phyloP scores from a whole-genome alignment of 768 basidiomycete genomes.

The Naganishia friedmannii region DNA sequence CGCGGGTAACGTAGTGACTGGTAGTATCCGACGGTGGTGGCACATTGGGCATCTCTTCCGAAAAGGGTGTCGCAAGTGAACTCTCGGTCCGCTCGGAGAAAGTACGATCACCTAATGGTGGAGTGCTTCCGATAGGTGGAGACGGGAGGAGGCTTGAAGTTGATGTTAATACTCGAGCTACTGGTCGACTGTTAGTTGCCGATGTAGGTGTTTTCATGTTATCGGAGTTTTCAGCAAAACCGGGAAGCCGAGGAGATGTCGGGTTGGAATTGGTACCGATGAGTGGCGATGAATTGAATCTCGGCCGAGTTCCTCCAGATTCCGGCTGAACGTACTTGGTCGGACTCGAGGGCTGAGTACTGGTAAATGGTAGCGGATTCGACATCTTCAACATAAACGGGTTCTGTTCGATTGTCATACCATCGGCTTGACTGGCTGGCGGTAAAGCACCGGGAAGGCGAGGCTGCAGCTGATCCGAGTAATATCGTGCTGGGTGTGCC shows the following conservation, averaged over 20 bases:
- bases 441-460: not conserved
- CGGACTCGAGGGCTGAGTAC: not conserved
- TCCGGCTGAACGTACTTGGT: not conserved
- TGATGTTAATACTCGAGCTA: not conserved
- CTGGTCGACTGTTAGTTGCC: not conserved
- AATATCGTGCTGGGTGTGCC: not conserved
- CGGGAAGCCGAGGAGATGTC: constrained; percentile 3
- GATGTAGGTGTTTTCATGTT: not conserved
- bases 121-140: constrained; percentile 7
- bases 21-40: constrained; percentile 10
- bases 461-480: constrained; percentile 16
- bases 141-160: constrained; percentile 7
- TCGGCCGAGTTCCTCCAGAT: not conserved
- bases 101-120: not conserved
- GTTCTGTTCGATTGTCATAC: not conserved
- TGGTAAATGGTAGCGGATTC: constrained; percentile 8
- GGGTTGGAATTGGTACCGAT: constrained; percentile 8
- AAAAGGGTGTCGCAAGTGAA: constrained; percentile 19
- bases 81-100: constrained; percentile 22
- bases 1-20: not conserved
- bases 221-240: not conserved
- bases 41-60: constrained; percentile 10
- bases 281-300: not conserved
- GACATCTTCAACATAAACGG: constrained; percentile 11
- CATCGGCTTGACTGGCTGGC: not conserved